Conservation (phyloP, 2,329 filamentous ascomycete species). For the Colletotrichum sp. region DNA sequence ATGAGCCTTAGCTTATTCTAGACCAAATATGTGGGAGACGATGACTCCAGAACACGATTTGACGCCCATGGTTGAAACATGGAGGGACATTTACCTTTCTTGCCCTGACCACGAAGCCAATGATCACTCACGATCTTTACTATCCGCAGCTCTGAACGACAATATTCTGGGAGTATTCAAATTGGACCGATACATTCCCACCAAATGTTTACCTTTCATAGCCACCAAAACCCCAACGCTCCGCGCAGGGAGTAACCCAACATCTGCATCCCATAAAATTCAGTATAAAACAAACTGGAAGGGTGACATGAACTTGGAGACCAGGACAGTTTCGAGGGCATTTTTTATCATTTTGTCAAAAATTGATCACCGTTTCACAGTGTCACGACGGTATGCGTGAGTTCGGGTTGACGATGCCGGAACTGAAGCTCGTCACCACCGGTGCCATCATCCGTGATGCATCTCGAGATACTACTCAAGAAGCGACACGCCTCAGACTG, state of each 20-base stretch:
- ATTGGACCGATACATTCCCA: neutral
- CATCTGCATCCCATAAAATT: too few species aligned
- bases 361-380: neutral
- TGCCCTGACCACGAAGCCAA: neutral
- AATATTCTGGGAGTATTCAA: fast-evolving
- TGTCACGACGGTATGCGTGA: neutral
- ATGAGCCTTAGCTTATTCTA: neutral
- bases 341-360: neutral
- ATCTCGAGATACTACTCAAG: neutral
- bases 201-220: neutral
- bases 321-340: too few species aligned
- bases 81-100: neutral
- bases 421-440: neutral
- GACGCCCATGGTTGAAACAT: neutral
- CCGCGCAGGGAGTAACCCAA: neutral
- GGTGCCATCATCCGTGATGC: neutral
- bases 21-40: neutral
- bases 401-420: neutral
- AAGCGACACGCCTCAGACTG: neutral
- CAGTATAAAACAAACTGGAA: too few species aligned
- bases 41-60: neutral
- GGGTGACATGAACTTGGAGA: too few species aligned
- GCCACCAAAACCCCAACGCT: neutral
- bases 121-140: neutral
- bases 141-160: neutral